A percentile compares a stretch with the other conserved stretches of the same genome.
Evolutionary conservation across 2,329 filamentous ascomycete genomes (phyloP).

Genomic region (Fusarium lyarnte): DNA sequence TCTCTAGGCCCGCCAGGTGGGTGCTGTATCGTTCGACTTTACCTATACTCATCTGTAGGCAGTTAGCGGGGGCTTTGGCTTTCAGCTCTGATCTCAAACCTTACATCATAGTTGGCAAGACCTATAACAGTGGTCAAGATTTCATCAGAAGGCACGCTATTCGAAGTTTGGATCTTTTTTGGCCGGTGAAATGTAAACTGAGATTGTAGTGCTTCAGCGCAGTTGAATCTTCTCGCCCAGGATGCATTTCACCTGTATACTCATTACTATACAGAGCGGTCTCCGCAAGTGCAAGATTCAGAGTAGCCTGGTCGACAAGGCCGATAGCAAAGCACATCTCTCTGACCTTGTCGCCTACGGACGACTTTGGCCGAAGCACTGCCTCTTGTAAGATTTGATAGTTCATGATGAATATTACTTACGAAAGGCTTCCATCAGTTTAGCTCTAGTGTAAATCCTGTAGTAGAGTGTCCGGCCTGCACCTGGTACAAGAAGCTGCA

Average conservation of each 20-base stretch:
- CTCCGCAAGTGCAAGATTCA: not conserved
- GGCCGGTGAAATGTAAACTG: not conserved
- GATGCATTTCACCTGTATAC: not conserved
- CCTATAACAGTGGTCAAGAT: not conserved
- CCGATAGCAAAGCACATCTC: conserved; percentile 6
- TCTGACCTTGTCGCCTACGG: not conserved
- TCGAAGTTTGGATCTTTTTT: not conserved
- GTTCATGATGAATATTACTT: not conserved
- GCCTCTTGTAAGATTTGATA: not conserved
- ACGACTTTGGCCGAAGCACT: conserved; percentile 6
- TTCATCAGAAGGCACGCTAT: not conserved
- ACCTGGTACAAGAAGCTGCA: not conserved
- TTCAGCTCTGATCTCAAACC: too few species aligned
- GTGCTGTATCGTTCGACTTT: not conserved
- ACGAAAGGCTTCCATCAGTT: not conserved
- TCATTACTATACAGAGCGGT: not conserved
- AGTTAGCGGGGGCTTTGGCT: not conserved
- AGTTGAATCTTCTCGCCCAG: not conserved
- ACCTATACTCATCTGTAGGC: not conserved
- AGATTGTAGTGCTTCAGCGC: conserved; percentile 2
- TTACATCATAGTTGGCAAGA: conserved; percentile 4
- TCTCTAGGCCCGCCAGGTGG: not conserved
- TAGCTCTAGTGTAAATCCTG: not conserved
- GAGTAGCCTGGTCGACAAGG: not conserved
- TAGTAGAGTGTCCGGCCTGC: not conserved